Conservation (phyloP, 306 rosid genomes). For the Alnus rubra region DNA sequence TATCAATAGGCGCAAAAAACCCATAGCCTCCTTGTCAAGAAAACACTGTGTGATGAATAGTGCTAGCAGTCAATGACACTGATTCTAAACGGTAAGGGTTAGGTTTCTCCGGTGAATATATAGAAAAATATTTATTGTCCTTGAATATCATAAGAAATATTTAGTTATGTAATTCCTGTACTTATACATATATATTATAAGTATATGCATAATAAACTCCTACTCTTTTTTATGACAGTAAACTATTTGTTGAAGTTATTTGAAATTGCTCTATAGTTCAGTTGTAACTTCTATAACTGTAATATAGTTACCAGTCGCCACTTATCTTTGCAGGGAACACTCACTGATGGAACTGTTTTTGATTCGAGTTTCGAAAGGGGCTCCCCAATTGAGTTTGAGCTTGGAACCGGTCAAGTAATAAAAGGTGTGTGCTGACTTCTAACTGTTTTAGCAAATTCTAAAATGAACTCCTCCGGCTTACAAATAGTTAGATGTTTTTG, state of each 20-base stretch:
- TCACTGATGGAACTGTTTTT: conserved; percentile 95
- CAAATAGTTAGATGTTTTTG: neutral
- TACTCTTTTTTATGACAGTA: neutral
- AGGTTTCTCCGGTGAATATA: neutral
- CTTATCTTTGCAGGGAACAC: conserved; percentile 73
- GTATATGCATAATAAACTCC: neutral
- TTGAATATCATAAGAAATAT: neutral
- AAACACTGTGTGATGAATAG: neutral
- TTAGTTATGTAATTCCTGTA: neutral
- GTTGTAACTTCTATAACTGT: neutral
- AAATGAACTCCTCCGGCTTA: neutral
- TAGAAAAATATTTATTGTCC: neutral
- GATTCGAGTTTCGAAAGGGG: conserved; percentile 93
- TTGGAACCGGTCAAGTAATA: conserved; percentile 93
- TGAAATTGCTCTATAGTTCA: neutral
- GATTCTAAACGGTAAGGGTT: neutral
- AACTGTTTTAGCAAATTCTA: neutral
- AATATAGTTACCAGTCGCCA: conserved; percentile 4
- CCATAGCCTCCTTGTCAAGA: no score
- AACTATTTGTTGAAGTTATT: neutral
- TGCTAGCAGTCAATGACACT: neutral
- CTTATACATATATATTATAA: neutral
- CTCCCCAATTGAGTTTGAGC: conserved; percentile 86
- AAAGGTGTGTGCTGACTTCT: conserved; percentile 58
- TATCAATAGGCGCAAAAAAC: no score